Evolutionary conservation across 208 protist genomes (phyloP), one percentile per base, ranked within the genome.

Genomic region (Leptomonas seymouri): DNA sequence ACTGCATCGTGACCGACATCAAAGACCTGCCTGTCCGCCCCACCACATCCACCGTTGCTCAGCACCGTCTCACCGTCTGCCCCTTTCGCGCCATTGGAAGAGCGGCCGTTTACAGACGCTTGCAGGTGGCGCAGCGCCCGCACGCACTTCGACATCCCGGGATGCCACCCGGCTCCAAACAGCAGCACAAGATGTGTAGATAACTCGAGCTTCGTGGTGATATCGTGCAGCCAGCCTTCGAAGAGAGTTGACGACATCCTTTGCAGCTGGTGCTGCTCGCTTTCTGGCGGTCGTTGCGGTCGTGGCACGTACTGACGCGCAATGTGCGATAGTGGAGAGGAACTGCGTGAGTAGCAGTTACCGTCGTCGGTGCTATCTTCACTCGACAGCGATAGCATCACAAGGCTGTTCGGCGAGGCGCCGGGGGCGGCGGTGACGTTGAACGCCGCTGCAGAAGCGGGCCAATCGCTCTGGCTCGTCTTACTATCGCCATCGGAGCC

Each of bases 161-260:
- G 85, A 62, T 93, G 79, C 88, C 88, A 93, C 18, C 71, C 75
- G 8, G 71, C 76, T 16, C 85, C 83, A 72, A 93, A 93, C 60
- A 82, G 76, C 30, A 91, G 45, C 23, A 83, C 28, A 12, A 90
- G 61, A 55, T 89, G 75, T 3, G 76, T 83, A 12, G 62, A 58
- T 45, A 11, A 62, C 36, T 79, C 76, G 27, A 80, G 62, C 41
- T 65, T 74, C 20, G 54, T 31, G 3, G 51, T 20, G 0, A 59
- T 58, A 21, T 58, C 59, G 8, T 68, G 70, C 67, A 78, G 71
- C 75, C 80, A 77, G 5, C 45, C 67, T 16, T 62, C 64, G 15
- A 68, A 12, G 59, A 61, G 31, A n/a, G 25, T 50, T n/a, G 44
- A 41, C 46, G 54, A 31, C 20, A 45, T 25, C 7, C 16, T 11